These are phyloP conservation scores for Microsporum canis DNA, from an alignment of 2,329 filamentous ascomycete species.

Conservation along the genomic window DNA sequence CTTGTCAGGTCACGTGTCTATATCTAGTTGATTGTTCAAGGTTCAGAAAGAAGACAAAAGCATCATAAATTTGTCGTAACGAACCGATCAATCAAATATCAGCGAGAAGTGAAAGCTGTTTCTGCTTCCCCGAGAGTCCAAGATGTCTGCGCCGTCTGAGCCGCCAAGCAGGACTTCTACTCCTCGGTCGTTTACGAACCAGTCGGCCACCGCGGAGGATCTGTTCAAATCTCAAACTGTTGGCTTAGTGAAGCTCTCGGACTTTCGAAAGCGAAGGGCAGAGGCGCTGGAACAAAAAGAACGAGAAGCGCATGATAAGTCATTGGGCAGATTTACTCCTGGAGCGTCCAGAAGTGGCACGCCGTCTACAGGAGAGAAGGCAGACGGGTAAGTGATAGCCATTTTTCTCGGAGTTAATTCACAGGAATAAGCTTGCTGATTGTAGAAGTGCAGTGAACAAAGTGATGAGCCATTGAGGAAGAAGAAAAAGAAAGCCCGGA, in stretches of 20 bases:
- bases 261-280: slow-evolving; percentile 90
- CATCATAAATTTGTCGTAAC: too few relatives aligned
- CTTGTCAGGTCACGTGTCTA: too few relatives aligned
- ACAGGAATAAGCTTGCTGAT: slow-evolving; percentile 35
- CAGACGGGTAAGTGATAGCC: slow-evolving; percentile 46
- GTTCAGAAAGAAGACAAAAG: too few relatives aligned
- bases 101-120: too few relatives aligned
- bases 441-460: slow-evolving; percentile 45
- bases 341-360: slow-evolving; percentile 42
- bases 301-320: slow-evolving; percentile 59
- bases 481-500: slow-evolving; percentile 49
- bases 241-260: slow-evolving; percentile 79
- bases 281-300: slow-evolving; percentile 89
- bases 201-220: slow-evolving; percentile 67
- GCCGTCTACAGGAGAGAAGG: slow-evolving; percentile 35
- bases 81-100: too few relatives aligned
- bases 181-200: slow-evolving; percentile 54
- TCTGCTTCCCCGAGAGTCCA: not conserved
- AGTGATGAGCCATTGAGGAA: slow-evolving; percentile 39
- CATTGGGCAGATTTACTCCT: slow-evolving; percentile 35
- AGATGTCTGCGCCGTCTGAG: slow-evolving; percentile 22
- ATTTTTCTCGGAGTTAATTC: not conserved
- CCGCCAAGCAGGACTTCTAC: slow-evolving; percentile 34
- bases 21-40: too few relatives aligned
- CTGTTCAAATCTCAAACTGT: slow-evolving; percentile 76